Evolutionary conservation across 2,329 filamentous ascomycete species (phyloP).

Genomic region (Fusarium globosum): DNA sequence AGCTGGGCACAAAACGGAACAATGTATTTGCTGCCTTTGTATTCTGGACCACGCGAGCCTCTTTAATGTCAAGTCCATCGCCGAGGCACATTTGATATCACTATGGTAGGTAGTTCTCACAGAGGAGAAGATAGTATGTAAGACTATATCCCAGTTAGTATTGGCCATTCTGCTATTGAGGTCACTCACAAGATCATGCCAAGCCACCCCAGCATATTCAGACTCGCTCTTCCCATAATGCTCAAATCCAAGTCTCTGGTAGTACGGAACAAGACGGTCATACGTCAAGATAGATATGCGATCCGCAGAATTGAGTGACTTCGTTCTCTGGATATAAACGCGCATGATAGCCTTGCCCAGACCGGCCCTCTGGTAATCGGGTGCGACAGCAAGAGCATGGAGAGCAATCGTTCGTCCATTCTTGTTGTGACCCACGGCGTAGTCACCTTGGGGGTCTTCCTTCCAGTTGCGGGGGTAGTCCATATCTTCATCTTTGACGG

Average conservation of each 20-base stretch:
- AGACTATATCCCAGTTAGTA: neutral
- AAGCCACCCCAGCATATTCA: constrained; percentile 46
- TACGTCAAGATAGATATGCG: constrained; percentile 48
- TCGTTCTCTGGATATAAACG: constrained; percentile 40
- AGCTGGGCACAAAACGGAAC: neutral
- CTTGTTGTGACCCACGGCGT: constrained; percentile 39
- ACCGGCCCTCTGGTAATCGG: constrained; percentile 39
- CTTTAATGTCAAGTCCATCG: neutral
- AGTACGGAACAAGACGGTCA: constrained; percentile 46
- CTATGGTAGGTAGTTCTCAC: neutral
- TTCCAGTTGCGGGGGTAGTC: constrained; percentile 43
- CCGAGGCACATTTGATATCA: neutral
- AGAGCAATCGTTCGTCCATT: constrained; percentile 45
- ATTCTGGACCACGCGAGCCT: neutral
- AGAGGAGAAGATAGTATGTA: constrained; percentile 5
- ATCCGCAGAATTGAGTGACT: constrained; percentile 23
- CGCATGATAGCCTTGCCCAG: constrained; percentile 44
- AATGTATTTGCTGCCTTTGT: neutral
- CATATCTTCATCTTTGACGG: constrained; percentile 46
- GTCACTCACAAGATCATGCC: constrained; percentile 46
- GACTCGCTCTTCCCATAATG: constrained; percentile 48
- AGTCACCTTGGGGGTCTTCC: constrained; percentile 10
- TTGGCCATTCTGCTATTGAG: neutral
- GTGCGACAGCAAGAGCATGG: constrained; percentile 45
- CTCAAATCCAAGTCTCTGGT: constrained; percentile 47